phyloP scores from a whole-genome alignment of 1,139 yeast genomes.

The Pneumocystis sp. region DNA sequence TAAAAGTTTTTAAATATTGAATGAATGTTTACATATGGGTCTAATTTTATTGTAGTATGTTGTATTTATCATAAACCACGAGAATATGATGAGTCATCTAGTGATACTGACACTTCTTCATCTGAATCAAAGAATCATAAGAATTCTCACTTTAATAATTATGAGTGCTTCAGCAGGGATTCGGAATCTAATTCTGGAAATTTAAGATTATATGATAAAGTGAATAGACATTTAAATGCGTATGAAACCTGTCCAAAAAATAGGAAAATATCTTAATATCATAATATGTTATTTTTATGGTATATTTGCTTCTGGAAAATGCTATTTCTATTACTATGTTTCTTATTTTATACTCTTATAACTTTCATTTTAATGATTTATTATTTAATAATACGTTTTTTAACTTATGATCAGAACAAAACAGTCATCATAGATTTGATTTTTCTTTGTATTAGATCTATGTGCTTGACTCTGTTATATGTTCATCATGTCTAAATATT shows the following conservation, averaged over 20 bases:
- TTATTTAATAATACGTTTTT: not conserved
- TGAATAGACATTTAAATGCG: not conserved
- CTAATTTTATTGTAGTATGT: slow-evolving; percentile 5
- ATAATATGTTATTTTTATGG: not conserved
- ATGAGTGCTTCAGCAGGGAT: not conserved
- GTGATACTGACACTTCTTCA: slow-evolving; percentile 5
- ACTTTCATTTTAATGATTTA: not conserved
- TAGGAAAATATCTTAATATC: not conserved
- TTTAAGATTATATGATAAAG: not conserved
- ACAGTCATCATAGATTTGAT: not conserved
- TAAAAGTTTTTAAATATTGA: slow-evolving; percentile 3
- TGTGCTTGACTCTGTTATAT: not conserved
- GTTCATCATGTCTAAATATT: not conserved
- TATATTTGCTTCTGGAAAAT: not conserved
- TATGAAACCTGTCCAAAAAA: not conserved
- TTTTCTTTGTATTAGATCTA: not conserved
- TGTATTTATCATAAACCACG: slow-evolving; percentile 13
- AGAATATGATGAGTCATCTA: slow-evolving; percentile 10
- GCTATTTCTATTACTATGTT: not conserved
- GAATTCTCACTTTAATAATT: not conserved
- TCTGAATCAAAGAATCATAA: slow-evolving; percentile 3
- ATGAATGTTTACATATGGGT: not conserved
- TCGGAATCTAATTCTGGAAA: not conserved
- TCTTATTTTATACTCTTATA: not conserved
- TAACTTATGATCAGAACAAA: not conserved